Percentiles rank a stretch among this genome's conserved stretches.
Conservation (phyloP, 805 yeast species). For the Geotrichum ghanense region DNA sequence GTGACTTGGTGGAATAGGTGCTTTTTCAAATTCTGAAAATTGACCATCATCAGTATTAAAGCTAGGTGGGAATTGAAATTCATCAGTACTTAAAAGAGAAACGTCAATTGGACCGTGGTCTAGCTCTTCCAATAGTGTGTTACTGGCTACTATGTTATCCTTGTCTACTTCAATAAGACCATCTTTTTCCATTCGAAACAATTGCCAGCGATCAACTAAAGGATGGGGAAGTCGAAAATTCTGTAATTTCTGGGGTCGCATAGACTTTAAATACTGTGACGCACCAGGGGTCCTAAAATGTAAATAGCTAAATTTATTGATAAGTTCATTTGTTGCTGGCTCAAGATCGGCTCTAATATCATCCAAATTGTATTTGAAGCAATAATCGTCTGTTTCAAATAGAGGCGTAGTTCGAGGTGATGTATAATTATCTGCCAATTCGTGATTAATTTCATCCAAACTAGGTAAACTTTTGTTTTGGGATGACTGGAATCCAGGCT, state of each 20-base stretch:
- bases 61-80: not conserved
- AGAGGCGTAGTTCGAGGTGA: slow-evolving; percentile 2
- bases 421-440: not conserved
- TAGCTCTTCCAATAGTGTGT: not conserved
- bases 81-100: not conserved
- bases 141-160: slow-evolving; percentile 7
- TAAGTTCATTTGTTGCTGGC: slow-evolving; percentile 22
- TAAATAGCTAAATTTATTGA: slow-evolving; percentile 14
- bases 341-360: slow-evolving; percentile 23
- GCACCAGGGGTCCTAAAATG: slow-evolving; percentile 6
- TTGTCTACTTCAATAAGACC: slow-evolving; percentile 20
- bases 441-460: slow-evolving; percentile 7
- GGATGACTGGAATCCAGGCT: not conserved
- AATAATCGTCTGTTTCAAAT: slow-evolving; percentile 8
- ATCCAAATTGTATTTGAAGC: slow-evolving; percentile 23
- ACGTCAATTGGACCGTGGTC: not conserved
- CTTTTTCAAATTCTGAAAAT: not conserved
- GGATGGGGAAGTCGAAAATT: slow-evolving; percentile 18
- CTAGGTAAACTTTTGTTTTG: slow-evolving; percentile 10
- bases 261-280: slow-evolving; percentile 10
- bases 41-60: not conserved
- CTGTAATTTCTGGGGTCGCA: slow-evolving; percentile 15
- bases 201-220: slow-evolving; percentile 22
- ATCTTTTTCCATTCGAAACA: slow-evolving; percentile 21
- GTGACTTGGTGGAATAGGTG: slow-evolving; percentile 10